Conservation (phyloP, 2,329 filamentous ascomycete genomes). For the Ophiostoma sp. region DNA sequence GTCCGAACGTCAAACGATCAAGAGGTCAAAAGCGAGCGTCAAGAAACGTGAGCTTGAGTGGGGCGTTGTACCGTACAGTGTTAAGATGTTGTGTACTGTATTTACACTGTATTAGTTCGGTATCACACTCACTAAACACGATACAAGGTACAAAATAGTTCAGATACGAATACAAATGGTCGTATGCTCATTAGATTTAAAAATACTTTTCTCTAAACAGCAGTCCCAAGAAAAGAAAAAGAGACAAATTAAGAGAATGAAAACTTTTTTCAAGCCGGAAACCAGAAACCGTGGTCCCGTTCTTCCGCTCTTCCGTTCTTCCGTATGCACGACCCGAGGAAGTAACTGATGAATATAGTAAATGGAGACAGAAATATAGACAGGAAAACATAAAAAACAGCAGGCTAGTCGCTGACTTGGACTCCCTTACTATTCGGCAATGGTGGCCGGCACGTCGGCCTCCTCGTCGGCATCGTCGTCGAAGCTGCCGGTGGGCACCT, state of each 20-base stretch:
- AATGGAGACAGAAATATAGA: background rate
- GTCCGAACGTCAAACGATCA: background rate
- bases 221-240: background rate
- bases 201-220: conserved; percentile 3
- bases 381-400: background rate
- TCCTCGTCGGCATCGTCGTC: conserved; percentile 68
- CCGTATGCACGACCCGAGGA: background rate
- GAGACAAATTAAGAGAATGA: conserved; percentile 4
- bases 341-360: background rate
- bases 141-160: no score
- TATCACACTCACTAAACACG: no score
- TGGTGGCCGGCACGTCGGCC: conserved; percentile 29
- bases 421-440: conserved; percentile 27
- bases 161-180: background rate
- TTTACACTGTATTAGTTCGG: no score
- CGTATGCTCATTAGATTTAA: conserved; percentile 2
- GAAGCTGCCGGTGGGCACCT: conserved; percentile 80
- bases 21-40: background rate
- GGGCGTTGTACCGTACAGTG: no score
- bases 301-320: background rate
- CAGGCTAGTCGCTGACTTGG: no score
- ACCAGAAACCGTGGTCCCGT: conserved; percentile 3
- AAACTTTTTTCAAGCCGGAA: conserved; percentile 17
- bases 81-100: no score
- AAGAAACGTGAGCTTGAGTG: background rate